These are phyloP conservation scores for Hypoxylon sp. DNA, from an alignment of 2,329 filamentous ascomycete genomes.

Conservation along the genomic window DNA sequence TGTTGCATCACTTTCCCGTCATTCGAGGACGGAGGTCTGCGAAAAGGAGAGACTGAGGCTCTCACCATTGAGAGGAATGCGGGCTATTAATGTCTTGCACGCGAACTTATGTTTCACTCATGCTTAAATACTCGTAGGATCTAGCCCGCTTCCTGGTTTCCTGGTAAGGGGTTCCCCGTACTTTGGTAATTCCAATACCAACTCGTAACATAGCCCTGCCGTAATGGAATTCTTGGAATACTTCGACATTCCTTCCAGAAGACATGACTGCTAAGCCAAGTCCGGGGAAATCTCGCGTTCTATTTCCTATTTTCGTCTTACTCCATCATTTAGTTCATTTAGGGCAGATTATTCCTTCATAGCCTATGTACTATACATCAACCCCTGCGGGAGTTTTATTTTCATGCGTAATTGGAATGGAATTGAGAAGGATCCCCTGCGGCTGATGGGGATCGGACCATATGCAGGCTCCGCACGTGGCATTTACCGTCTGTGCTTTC, in stretches of 20 bases:
- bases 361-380: conserved; percentile 11
- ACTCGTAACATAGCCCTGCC: conserved; percentile 15
- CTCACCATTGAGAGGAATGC: conserved; percentile 14
- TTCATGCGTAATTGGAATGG: conserved; percentile 19
- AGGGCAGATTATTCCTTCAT: background rate
- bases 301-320: conserved; percentile 14
- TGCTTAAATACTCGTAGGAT: conserved; percentile 14
- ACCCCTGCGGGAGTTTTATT: conserved; percentile 26
- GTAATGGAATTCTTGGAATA: conserved; percentile 9
- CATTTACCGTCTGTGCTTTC: conserved; percentile 36
- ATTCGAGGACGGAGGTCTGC: conserved; percentile 8
- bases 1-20: background rate
- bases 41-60: background rate
- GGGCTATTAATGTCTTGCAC: conserved; percentile 22
- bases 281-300: conserved; percentile 16
- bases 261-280: conserved; percentile 15
- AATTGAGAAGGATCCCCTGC: conserved; percentile 28
- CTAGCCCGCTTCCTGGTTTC: conserved; percentile 17
- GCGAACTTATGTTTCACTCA: conserved; percentile 30
- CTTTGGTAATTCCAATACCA: background rate
- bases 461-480: conserved; percentile 43
- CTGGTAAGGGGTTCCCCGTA: conserved; percentile 15
- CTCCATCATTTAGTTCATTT: conserved; percentile 4
- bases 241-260: conserved; percentile 33
- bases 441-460: conserved; percentile 23